phyloP scores from a whole-genome alignment of 2,329 filamentous ascomycete species.

The Paraconiothyrium brasiliense region DNA sequence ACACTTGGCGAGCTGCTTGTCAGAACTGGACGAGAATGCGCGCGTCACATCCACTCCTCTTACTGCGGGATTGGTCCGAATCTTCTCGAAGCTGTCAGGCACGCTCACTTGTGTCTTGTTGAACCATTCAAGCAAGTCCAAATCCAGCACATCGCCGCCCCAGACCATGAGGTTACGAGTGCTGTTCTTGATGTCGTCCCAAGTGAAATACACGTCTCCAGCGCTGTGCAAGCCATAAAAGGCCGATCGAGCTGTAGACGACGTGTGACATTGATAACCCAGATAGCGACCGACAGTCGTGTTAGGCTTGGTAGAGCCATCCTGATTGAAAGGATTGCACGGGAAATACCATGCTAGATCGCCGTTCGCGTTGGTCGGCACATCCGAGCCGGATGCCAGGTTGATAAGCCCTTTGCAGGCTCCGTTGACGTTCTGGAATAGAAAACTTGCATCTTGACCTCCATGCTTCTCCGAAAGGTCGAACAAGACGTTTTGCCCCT shows the following conservation, averaged over 20 bases:
- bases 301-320: slow-evolving; percentile 84
- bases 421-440: slow-evolving; percentile 99
- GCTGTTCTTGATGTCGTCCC: slow-evolving; percentile 90
- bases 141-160: slow-evolving; percentile 90
- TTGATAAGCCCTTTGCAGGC: slow-evolving; percentile 93
- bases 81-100: slow-evolving; percentile 79
- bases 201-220: slow-evolving; percentile 95
- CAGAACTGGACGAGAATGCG: slow-evolving; percentile 78
- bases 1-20: slow-evolving; percentile 86
- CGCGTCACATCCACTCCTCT: slow-evolving; percentile 90
- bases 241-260: slow-evolving; percentile 68
- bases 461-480: slow-evolving; percentile 83
- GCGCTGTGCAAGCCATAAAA: slow-evolving; percentile 78
- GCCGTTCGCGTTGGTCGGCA: slow-evolving; percentile 74
- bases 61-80: slow-evolving; percentile 75
- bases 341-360: slow-evolving; percentile 98
- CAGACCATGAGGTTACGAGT: slow-evolving; percentile 93
- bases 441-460: slow-evolving; percentile 93
- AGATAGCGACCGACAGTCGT: slow-evolving; percentile 76
- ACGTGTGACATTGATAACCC: slow-evolving; percentile 91
- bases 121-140: slow-evolving; percentile 90
- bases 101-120: slow-evolving; percentile 80
- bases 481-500: slow-evolving; percentile 81
- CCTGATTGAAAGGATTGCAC: slow-evolving; percentile 90
- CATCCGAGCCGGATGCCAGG: slow-evolving; percentile 72